These are phyloP conservation scores for Parasitella parasitica DNA, from an alignment of 371 early-diverging fungal species.

Conservation along the genomic window DNA sequence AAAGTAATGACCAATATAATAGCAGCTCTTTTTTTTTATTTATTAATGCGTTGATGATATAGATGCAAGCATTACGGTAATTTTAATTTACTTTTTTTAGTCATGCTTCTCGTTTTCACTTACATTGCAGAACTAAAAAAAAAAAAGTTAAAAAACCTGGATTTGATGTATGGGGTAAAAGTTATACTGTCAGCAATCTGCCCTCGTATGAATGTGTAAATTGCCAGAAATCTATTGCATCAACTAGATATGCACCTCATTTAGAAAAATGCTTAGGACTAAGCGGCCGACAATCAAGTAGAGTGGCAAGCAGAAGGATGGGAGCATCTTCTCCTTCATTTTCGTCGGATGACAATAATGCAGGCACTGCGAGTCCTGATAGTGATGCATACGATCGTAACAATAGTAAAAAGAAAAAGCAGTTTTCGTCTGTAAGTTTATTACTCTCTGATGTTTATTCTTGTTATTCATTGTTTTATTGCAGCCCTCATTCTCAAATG, in stretches of 20 bases:
- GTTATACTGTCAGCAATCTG: conserved; percentile 50
- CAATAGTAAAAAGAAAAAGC: conserved; percentile 11
- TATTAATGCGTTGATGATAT: not conserved
- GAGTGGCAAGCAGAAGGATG: conserved; percentile 62
- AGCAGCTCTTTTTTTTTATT: not conserved
- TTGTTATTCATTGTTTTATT: not conserved
- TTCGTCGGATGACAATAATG: conserved; percentile 25
- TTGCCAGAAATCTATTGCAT: conserved; percentile 76
- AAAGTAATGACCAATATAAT: conserved; percentile 38
- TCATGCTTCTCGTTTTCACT: not conserved
- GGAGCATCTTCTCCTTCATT: conserved; percentile 19
- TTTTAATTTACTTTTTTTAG: not conserved
- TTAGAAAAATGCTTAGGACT: conserved; percentile 89
- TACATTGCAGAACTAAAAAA: not conserved
- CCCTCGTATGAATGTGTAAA: conserved; percentile 77
- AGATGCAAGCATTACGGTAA: conserved; percentile 37
- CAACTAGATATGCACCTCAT: conserved; percentile 83
- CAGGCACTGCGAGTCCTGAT: conserved; percentile 13
- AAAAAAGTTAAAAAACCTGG: conserved; percentile 53
- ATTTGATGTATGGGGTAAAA: conserved; percentile 73
- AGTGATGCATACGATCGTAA: conserved; percentile 10
- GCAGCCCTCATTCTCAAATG: conserved; percentile 18
- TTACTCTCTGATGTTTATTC: not conserved
- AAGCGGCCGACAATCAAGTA: conserved; percentile 67
- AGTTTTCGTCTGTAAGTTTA: conserved; percentile 13